Percentiles rank a stretch among this genome's conserved stretches.
Evolutionary conservation across 331 rosid species (phyloP).

Genomic region (Dryas integrifolia): DNA sequence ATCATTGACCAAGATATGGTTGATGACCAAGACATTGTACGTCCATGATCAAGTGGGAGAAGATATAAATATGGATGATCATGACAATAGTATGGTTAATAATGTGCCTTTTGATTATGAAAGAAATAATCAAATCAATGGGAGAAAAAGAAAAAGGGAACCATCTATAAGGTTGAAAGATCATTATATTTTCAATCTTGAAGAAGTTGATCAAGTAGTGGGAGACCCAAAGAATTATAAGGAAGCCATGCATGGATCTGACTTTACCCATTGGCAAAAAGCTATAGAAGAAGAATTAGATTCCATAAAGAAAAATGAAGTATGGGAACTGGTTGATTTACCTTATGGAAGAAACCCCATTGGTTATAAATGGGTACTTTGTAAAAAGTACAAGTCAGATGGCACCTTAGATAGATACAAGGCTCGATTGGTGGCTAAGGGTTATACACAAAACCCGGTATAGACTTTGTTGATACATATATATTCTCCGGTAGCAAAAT

Average conservation of each 20-base stretch:
- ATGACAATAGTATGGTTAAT: not conserved
- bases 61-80: not conserved
- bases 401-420: not conserved
- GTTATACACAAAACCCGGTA: not conserved
- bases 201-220: not conserved
- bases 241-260: not conserved
- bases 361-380: not conserved
- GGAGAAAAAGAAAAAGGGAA: not conserved
- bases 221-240: not conserved
- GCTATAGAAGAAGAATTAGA: not conserved
- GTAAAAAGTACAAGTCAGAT: not conserved
- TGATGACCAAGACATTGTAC: not conserved
- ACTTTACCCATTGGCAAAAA: not conserved
- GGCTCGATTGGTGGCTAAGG: constrained; percentile 7
- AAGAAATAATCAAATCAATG: not conserved
- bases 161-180: not conserved
- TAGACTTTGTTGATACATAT: not conserved
- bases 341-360: not conserved
- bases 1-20: not conserved
- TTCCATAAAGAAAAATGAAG: not conserved
- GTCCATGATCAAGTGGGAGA: not conserved
- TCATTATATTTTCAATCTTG: not conserved
- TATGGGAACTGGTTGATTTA: not conserved
- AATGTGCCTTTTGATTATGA: not conserved
- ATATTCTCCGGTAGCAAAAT: not conserved